phyloP scores from a whole-genome alignment of 257 asterid species.

The Nyctanthes arbortristis region DNA sequence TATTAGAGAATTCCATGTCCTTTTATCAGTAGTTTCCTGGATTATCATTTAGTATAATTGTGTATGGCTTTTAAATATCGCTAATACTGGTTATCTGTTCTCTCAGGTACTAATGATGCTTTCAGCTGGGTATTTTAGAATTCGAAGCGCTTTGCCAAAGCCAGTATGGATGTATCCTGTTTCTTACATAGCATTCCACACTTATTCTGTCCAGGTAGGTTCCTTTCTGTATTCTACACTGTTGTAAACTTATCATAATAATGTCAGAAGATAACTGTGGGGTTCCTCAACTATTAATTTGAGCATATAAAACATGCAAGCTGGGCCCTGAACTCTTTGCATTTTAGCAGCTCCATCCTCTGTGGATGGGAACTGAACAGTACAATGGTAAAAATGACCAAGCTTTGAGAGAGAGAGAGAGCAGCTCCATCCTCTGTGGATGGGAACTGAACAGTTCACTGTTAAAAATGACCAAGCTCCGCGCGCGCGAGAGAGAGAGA shows the following conservation, averaged over 20 bases:
- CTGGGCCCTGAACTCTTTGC: neutral
- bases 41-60: neutral
- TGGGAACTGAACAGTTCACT: neutral
- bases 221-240: neutral
- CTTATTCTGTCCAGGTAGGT: slow-evolving; percentile 92
- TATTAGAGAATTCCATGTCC: neutral
- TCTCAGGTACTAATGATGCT: slow-evolving; percentile 88
- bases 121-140: slow-evolving; percentile 92
- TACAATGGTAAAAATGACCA: no score
- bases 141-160: slow-evolving; percentile 73
- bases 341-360: neutral
- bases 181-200: slow-evolving; percentile 84
- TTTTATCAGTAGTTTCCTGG: neutral
- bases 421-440: neutral
- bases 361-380: neutral
- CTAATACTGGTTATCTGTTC: neutral
- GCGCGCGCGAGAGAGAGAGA: neutral
- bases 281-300: no score
- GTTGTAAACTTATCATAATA: neutral
- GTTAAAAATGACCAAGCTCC: no score
- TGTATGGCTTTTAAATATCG: neutral
- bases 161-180: slow-evolving; percentile 93
- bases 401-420: neutral
- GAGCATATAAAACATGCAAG: no score
- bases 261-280: neutral